A percentile compares a stretch with the other conserved stretches of the same genome.
Evolutionary conservation across 768 basidiomycete genomes (phyloP).

Genomic region (Lentinula sp.): DNA sequence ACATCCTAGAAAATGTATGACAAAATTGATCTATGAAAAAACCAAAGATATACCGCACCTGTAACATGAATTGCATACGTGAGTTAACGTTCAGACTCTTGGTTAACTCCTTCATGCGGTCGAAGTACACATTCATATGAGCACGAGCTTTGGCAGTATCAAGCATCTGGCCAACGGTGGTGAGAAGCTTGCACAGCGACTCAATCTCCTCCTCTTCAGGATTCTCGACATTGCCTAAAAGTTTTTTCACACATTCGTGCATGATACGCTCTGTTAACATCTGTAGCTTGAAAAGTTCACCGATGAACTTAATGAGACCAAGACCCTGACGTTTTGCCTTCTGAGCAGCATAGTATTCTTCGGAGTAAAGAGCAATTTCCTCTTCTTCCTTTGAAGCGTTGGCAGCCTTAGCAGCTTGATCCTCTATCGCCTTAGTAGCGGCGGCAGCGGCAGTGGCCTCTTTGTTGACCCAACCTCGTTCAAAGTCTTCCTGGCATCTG

Average conservation of each 20-base stretch:
- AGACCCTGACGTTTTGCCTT: slow-evolving; percentile 97
- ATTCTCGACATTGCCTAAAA: slow-evolving; percentile 87
- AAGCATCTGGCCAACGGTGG: slow-evolving; percentile 80
- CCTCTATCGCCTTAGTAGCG: slow-evolving; percentile 77
- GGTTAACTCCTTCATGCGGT: slow-evolving; percentile 77
- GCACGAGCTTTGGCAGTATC: slow-evolving; percentile 78
- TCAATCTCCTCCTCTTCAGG: slow-evolving; percentile 99
- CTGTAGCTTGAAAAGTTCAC: slow-evolving; percentile 97
- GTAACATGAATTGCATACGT: slow-evolving; percentile 93
- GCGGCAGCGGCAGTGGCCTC: slow-evolving; percentile 85
- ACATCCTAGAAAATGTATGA: slow-evolving; percentile 57
- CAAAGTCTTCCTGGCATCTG: slow-evolving; percentile 97
- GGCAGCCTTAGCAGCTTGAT: slow-evolving; percentile 69
- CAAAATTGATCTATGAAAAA: slow-evolving; percentile 4
- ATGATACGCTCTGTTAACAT: slow-evolving; percentile 98
- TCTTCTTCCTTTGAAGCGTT: slow-evolving; percentile 53
- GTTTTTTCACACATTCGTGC: slow-evolving; percentile 97
- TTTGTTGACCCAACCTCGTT: slow-evolving; percentile 89
- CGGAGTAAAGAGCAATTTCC: slow-evolving; percentile 80
- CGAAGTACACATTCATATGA: slow-evolving; percentile 92
- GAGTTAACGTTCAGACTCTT: slow-evolving; percentile 72
- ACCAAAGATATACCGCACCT: slow-evolving; percentile 45
- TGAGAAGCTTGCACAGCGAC: slow-evolving; percentile 86
- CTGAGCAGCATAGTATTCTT: slow-evolving; percentile 93
- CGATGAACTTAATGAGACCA: slow-evolving; percentile 96